phyloP scores from a whole-genome alignment of 2,329 filamentous ascomycete species.

The Nothophoma quercina region DNA sequence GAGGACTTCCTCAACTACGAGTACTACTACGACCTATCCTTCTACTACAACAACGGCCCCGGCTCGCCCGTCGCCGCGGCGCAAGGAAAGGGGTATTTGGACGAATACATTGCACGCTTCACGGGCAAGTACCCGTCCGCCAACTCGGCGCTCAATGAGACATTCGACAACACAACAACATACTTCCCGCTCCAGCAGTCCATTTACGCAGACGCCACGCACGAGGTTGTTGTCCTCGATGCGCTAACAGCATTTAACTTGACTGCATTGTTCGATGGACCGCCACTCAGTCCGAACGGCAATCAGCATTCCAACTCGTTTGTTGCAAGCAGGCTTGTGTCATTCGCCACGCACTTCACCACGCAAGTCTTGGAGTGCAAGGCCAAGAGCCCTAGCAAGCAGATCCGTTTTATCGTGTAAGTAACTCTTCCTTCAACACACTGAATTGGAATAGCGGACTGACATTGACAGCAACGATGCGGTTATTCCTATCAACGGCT shows the following conservation, averaged over 20 bases:
- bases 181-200: constrained; percentile 56
- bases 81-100: constrained; percentile 42
- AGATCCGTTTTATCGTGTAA: constrained; percentile 42
- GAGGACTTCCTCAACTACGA: constrained; percentile 56
- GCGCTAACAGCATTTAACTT: constrained; percentile 40
- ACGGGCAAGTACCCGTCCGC: constrained; percentile 32
- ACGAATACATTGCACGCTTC: constrained; percentile 41
- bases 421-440: constrained; percentile 5
- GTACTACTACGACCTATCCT: constrained; percentile 54
- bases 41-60: constrained; percentile 46
- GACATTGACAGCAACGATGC: constrained; percentile 34
- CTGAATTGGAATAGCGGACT: background rate
- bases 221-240: constrained; percentile 51
- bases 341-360: constrained; percentile 43
- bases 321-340: constrained; percentile 38
- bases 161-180: constrained; percentile 51
- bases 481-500: constrained; percentile 34
- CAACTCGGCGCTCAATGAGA: constrained; percentile 33
- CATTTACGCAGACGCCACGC: constrained; percentile 54
- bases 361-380: constrained; percentile 38
- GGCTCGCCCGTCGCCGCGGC: constrained; percentile 42
- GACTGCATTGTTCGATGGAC: constrained; percentile 39
- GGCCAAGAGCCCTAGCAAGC: constrained; percentile 30
- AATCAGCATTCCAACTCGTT: constrained; percentile 35
- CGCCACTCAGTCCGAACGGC: constrained; percentile 27